Conservation (phyloP, 495 filamentous ascomycete genomes). For the Saxispiralis lemnorum region DNA sequence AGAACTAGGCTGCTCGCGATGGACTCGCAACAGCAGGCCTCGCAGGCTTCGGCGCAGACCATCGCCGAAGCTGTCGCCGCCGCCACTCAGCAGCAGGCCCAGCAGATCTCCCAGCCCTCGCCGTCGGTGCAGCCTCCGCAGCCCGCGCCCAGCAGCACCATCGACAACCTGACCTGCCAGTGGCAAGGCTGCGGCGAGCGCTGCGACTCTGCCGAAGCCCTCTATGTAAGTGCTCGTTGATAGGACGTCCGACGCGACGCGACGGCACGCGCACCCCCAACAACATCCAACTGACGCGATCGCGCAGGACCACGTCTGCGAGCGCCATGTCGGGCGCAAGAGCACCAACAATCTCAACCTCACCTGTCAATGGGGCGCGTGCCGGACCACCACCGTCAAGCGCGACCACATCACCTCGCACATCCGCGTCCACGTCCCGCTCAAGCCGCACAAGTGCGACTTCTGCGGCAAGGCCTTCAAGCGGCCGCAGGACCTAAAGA, state of each 20-base stretch:
- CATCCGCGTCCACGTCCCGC: slow-evolving; percentile 90
- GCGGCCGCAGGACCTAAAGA: slow-evolving; percentile 96
- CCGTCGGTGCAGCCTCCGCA: slow-evolving; percentile 9
- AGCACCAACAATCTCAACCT: slow-evolving; percentile 97
- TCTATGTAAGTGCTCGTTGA: slow-evolving; percentile 61
- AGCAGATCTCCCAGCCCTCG: slow-evolving; percentile 7
- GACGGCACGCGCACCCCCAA: neutral
- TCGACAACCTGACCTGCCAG: slow-evolving; percentile 42
- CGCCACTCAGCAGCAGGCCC: slow-evolving; percentile 7
- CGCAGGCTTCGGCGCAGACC: neutral
- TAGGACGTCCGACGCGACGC: slow-evolving; percentile 1
- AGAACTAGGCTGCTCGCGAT: neutral
- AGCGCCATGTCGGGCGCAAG: slow-evolving; percentile 95
- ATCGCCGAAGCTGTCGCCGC: slow-evolving; percentile 13
- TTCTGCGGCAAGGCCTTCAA: slow-evolving; percentile 99
- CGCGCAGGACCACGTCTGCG: slow-evolving; percentile 85
- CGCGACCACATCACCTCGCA: slow-evolving; percentile 99
- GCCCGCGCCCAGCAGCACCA: slow-evolving; percentile 40
- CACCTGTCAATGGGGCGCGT: slow-evolving; percentile 92
- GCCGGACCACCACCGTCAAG: slow-evolving; percentile 92
- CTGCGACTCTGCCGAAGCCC: slow-evolving; percentile 57
- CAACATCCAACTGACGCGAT: slow-evolving; percentile 12
- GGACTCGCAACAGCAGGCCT: neutral
- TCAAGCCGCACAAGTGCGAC: slow-evolving; percentile 97
- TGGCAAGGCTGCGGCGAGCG: slow-evolving; percentile 77